Conservation (phyloP, 202 grass and related monocot genomes). For the Bolboschoenoplectus hybrid region DNA sequence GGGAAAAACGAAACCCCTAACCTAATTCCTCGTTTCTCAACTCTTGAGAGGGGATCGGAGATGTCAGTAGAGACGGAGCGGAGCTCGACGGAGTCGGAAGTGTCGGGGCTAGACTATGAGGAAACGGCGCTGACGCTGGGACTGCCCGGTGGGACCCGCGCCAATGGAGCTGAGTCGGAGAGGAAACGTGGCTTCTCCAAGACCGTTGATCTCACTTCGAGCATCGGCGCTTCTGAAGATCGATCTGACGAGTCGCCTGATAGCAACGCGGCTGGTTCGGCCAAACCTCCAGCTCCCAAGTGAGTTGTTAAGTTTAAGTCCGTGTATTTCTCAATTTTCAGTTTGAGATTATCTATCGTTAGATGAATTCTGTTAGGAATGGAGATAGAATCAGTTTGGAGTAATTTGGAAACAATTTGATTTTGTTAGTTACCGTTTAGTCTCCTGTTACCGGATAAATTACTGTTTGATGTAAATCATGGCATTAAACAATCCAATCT, state of each 20-base stretch:
- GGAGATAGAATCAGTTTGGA: background rate
- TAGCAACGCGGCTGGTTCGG: slow-evolving; percentile 20
- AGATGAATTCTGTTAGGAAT: background rate
- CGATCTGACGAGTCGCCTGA: slow-evolving; percentile 40
- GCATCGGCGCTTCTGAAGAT: slow-evolving; percentile 46
- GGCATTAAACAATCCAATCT: background rate
- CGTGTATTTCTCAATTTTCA: background rate
- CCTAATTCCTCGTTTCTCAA: background rate
- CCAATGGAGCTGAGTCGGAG: slow-evolving; percentile 40
- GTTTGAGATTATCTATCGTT: background rate
- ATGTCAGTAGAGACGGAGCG: slow-evolving; percentile 86
- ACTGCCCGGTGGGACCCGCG: slow-evolving; percentile 54
- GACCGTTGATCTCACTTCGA: slow-evolving; percentile 51
- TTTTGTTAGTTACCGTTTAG: background rate
- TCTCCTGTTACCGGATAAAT: background rate
- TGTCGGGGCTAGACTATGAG: slow-evolving; percentile 79
- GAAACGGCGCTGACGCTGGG: slow-evolving; percentile 87
- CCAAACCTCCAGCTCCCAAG: slow-evolving; percentile 65
- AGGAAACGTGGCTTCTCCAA: slow-evolving; percentile 66
- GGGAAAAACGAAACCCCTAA: slow-evolving; percentile 20
- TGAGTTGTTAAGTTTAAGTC: slow-evolving; percentile 21
- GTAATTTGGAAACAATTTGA: background rate
- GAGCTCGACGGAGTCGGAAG: slow-evolving; percentile 77
- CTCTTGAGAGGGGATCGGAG: background rate
- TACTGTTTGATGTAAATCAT: background rate